Base-by-base conservation (phyloP, 2,329 filamentous ascomycete genomes). In the Orbilia quercus region DNA sequence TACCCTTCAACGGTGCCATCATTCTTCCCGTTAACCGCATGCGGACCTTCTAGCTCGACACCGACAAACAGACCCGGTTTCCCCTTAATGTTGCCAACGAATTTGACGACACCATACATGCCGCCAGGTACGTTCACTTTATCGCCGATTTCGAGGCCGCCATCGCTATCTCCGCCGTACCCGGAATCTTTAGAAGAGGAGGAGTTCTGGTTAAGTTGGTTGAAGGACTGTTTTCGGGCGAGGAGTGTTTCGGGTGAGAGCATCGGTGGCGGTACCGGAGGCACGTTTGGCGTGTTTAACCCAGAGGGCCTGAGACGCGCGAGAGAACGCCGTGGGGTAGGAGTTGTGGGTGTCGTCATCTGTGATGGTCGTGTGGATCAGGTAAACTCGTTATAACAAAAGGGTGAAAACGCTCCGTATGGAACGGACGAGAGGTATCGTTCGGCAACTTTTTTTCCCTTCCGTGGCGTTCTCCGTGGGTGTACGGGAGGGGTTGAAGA, bases 1-100 rank as follows among this genome's bases (percentile, higher is more conserved):
- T 85, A 94, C 91, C 94, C 95, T 77, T 98, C 94, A 62, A 98
- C 95, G 80, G 96, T 93, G 75, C 95, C 95, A 78, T 87, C 96
- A 79, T 99, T 99, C 84, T 99, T 99, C 34, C 95, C 95, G 79
- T 90, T 87, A 57, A 85, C 81, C 34, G 92, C 91, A 82, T 90
- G 96, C 76, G 96, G 91, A 59, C 87, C 84, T 78, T 89, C 88
- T 75, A 99, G 84, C 81, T 99, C 95, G 36, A 99, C 91, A 48
- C 95, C 95, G 31, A 91, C 92, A 83, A 99, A 99, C 18, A 87
- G 86, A 55, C 95, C 95, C 77, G 90, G 92, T 83, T 96, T 97
- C 75, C 93, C 93, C 77, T 89, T 87, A 42, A 99, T 94, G 40
- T 84, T 84, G 47, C 95, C 95, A 74, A 98, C 84, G 79, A 96